Conservation (phyloP, 352 stramenopile genomes). For the Phytopythium delawarense region DNA sequence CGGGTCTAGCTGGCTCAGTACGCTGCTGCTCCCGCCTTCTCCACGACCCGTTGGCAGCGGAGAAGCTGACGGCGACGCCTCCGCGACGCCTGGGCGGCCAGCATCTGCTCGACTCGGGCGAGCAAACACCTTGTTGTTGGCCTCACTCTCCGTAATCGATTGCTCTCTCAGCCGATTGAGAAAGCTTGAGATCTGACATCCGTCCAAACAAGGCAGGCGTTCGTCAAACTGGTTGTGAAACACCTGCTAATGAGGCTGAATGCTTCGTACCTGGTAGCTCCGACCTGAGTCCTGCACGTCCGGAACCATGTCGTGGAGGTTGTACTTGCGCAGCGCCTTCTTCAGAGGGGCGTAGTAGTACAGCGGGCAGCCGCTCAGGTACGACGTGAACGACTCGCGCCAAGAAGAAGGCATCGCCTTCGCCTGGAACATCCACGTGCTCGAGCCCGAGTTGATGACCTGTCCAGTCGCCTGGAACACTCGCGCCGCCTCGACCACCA, state of each 20-base stretch:
- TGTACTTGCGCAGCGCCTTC: conserved; percentile 84
- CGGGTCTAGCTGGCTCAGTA: conserved; percentile 14
- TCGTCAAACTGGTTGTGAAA: neutral
- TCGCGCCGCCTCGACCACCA: conserved; percentile 77
- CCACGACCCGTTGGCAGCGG: conserved; percentile 19
- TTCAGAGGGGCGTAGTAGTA: conserved; percentile 85
- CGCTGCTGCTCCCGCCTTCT: conserved; percentile 10
- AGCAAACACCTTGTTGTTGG: conserved; percentile 74
- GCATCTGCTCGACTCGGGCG: conserved; percentile 21
- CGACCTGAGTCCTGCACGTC: conserved; percentile 77
- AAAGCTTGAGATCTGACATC: conserved; percentile 54
- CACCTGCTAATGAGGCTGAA: neutral
- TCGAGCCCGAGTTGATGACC: conserved; percentile 58
- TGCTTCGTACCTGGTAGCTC: conserved; percentile 61
- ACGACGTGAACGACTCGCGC: conserved; percentile 78
- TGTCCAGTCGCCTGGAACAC: conserved; percentile 80
- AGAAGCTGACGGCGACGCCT: conserved; percentile 36
- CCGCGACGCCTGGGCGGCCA: conserved; percentile 11
- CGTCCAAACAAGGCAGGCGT: neutral
- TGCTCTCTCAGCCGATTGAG: conserved; percentile 73
- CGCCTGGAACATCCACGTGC: conserved; percentile 81
- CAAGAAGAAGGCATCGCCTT: conserved; percentile 86
- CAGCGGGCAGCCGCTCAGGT: conserved; percentile 63
- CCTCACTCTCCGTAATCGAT: conserved; percentile 69
- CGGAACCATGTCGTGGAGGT: conserved; percentile 83